These are phyloP conservation scores for Puccinia hordei DNA, from an alignment of 1,284 basidiomycete species.

Conservation along the genomic window DNA sequence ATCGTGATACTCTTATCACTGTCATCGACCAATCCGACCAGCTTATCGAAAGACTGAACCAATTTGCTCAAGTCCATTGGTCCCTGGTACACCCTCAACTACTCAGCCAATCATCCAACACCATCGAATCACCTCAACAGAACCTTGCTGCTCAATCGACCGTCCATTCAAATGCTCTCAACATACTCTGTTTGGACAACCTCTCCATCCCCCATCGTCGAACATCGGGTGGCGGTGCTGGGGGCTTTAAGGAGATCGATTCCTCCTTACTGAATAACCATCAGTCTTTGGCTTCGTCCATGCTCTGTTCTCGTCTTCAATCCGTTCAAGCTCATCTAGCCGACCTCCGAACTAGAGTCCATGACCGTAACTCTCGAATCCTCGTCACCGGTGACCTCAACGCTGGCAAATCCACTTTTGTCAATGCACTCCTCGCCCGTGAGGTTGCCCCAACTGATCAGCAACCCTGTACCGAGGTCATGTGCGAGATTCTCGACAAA, in stretches of 20 bases:
- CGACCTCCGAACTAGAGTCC: conserved; percentile 79
- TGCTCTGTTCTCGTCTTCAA: conserved; percentile 26
- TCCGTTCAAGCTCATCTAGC: conserved; percentile 67
- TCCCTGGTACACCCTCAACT: conserved; percentile 24
- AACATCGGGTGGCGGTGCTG: conserved; percentile 18
- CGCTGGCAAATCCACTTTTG: conserved; percentile 96
- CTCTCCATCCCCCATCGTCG: conserved; percentile 33
- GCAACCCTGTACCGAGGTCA: conserved; percentile 95
- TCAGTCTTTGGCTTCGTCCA: conserved; percentile 39
- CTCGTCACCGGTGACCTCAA: conserved; percentile 99
- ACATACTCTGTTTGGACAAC: conserved; percentile 25
- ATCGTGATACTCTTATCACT: conserved; percentile 35
- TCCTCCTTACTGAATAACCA: conserved; percentile 32
- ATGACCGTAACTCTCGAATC: conserved; percentile 92
- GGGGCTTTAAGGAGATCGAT: conserved; percentile 18
- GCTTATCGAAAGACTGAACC: conserved; percentile 1
- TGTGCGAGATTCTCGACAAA: conserved; percentile 95
- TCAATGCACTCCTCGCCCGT: conserved; percentile 86
- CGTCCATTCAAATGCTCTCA: background rate
- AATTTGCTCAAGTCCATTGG: conserved; percentile 31
- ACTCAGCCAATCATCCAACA: background rate
- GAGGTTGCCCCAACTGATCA: conserved; percentile 96
- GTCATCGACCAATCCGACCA: conserved; percentile 43
- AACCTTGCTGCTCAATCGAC: background rate
- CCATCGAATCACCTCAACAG: background rate